A percentile compares a stretch with the other conserved stretches of the same genome.
Evolutionary conservation across 2,329 filamentous ascomycete species (phyloP).

Genomic region (Monosporascus sp.): DNA sequence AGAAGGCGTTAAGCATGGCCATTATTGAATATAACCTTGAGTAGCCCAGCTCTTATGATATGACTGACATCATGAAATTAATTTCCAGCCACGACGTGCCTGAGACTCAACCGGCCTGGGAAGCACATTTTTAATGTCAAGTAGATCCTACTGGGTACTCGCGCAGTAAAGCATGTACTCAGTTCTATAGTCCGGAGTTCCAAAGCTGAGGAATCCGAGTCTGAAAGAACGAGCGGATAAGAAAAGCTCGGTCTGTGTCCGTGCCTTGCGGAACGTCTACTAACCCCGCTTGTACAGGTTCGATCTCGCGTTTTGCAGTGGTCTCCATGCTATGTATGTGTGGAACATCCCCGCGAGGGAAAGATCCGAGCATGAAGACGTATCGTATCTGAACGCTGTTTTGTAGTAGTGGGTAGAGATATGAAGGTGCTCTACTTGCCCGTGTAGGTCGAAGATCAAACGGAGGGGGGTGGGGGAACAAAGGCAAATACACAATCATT

Average conservation of each 20-base stretch:
- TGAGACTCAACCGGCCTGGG: too few relatives aligned
- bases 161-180: slow-evolving; percentile 44
- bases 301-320: slow-evolving; percentile 57
- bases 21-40: too few relatives aligned
- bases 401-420: background rate
- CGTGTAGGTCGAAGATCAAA: background rate
- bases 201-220: slow-evolving; percentile 53
- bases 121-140: too few relatives aligned
- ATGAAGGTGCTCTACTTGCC: background rate
- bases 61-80: too few relatives aligned
- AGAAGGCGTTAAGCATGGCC: too few relatives aligned
- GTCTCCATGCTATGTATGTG: slow-evolving; percentile 46
- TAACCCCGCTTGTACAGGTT: slow-evolving; percentile 23
- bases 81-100: too few relatives aligned
- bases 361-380: slow-evolving; percentile 45
- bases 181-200: slow-evolving; percentile 58
- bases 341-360: slow-evolving; percentile 13
- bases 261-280: slow-evolving; percentile 9
- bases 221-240: slow-evolving; percentile 53
- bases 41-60: too few relatives aligned
- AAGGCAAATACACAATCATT: background rate
- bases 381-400: slow-evolving; percentile 60
- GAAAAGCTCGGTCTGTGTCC: slow-evolving; percentile 11
- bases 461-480: background rate
- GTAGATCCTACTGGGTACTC: too few relatives aligned